phyloP scores from a whole-genome alignment of 805 yeast genomes.

The Naumovozyma dairenensis region DNA sequence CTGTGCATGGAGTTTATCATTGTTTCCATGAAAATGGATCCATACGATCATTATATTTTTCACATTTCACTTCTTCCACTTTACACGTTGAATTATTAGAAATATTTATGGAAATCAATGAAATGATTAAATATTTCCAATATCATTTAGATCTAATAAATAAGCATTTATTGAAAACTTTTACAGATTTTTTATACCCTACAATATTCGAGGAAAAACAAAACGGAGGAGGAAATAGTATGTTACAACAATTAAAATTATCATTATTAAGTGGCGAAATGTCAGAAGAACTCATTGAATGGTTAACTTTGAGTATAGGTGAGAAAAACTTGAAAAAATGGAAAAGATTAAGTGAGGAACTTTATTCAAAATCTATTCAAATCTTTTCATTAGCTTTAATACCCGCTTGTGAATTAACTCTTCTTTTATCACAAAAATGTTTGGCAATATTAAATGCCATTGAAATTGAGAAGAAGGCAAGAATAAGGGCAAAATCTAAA shows the following conservation, averaged over 20 bases:
- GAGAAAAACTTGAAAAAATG: constrained; percentile 55
- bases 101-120: constrained; percentile 7
- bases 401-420: constrained; percentile 46
- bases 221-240: too few species aligned
- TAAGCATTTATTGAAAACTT: constrained; percentile 16
- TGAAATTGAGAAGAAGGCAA: too few species aligned
- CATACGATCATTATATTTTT: constrained; percentile 4
- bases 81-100: constrained; percentile 6
- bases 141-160: constrained; percentile 14
- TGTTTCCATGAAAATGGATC: constrained; percentile 10
- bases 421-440: constrained; percentile 29
- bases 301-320: constrained; percentile 57
- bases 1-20: neutral
- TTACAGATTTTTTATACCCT: constrained; percentile 10
- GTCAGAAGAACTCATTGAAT: constrained; percentile 40
- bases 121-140: constrained; percentile 8
- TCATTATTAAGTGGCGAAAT: constrained; percentile 40
- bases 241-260: neutral
- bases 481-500: too few species aligned
- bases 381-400: constrained; percentile 39
- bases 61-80: constrained; percentile 3
- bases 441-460: constrained; percentile 1
- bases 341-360: constrained; percentile 38
- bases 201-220: neutral
- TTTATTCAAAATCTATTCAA: constrained; percentile 43